Conservation (phyloP, 1,139 yeast genomes). For the Torulaspora pretoriensis region DNA sequence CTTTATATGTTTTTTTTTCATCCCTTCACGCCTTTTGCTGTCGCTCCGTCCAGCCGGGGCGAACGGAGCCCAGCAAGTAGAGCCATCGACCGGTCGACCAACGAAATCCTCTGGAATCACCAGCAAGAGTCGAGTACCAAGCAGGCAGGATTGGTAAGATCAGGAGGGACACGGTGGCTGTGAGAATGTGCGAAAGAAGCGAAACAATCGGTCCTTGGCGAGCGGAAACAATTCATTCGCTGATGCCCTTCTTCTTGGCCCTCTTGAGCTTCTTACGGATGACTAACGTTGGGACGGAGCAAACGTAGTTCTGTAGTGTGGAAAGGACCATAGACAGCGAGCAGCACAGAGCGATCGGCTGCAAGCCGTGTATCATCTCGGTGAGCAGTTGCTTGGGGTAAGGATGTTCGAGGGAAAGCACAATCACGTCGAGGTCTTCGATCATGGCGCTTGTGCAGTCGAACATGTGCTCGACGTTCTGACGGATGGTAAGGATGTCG, state of each 20-base stretch:
- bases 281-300: conserved; percentile 86
- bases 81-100: background rate
- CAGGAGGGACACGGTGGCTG: background rate
- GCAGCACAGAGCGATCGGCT: conserved; percentile 78
- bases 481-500: conserved; percentile 23
- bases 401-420: conserved; percentile 50
- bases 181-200: background rate
- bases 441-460: conserved; percentile 32
- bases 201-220: background rate
- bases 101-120: background rate
- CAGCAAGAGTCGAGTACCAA: background rate
- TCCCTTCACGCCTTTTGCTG: conserved; percentile 5
- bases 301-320: conserved; percentile 34
- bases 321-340: conserved; percentile 32
- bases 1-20: conserved; percentile 1
- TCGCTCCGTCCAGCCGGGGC: conserved; percentile 1
- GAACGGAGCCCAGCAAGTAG: conserved; percentile 3
- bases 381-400: conserved; percentile 81
- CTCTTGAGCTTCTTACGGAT: conserved; percentile 79
- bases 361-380: conserved; percentile 75
- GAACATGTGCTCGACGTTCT: conserved; percentile 27
- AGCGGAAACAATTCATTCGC: conserved; percentile 16
- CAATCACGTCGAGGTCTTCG: conserved; percentile 28
- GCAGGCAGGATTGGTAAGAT: background rate
- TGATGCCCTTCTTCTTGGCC: conserved; percentile 47